Conservation (phyloP, 805 yeast genomes). For the Cyberlindnera veronae region DNA sequence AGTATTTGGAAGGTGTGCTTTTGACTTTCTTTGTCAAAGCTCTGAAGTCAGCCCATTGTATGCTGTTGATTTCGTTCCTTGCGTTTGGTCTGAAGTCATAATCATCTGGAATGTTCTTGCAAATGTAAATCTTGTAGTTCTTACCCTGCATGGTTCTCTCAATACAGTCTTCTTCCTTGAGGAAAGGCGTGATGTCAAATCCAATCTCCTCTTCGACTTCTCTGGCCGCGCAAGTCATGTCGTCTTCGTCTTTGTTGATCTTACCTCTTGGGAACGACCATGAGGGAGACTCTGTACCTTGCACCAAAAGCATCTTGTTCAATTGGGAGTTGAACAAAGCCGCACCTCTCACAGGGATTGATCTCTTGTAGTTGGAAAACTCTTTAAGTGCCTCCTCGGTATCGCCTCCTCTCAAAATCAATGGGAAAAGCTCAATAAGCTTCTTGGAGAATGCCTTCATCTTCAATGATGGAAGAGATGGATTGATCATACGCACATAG, state of each 20-base stretch:
- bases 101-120: conserved; percentile 74
- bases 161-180: conserved; percentile 67
- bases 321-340: conserved; percentile 73
- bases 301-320: conserved; percentile 72
- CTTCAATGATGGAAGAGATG: conserved; percentile 70
- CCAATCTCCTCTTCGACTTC: conserved; percentile 95
- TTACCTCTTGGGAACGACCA: conserved; percentile 99
- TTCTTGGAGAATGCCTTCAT: conserved; percentile 72
- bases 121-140: conserved; percentile 77
- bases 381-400: conserved; percentile 72
- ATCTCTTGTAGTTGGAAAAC: conserved; percentile 81
- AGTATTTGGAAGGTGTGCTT: conserved; percentile 30
- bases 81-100: conserved; percentile 75
- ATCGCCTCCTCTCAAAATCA: conserved; percentile 81
- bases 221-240: conserved; percentile 83
- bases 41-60: conserved; percentile 72
- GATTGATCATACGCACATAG: conserved; percentile 68
- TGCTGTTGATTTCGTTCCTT: conserved; percentile 81
- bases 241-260: conserved; percentile 89
- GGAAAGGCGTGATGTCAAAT: conserved; percentile 67
- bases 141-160: conserved; percentile 83
- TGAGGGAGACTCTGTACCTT: conserved; percentile 74
- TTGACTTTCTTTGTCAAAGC: conserved; percentile 31
- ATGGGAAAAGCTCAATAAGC: conserved; percentile 66
- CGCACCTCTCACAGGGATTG: conserved; percentile 95